Conservation (phyloP, 306 rosid genomes). For the Coriaria nepalensis region DNA sequence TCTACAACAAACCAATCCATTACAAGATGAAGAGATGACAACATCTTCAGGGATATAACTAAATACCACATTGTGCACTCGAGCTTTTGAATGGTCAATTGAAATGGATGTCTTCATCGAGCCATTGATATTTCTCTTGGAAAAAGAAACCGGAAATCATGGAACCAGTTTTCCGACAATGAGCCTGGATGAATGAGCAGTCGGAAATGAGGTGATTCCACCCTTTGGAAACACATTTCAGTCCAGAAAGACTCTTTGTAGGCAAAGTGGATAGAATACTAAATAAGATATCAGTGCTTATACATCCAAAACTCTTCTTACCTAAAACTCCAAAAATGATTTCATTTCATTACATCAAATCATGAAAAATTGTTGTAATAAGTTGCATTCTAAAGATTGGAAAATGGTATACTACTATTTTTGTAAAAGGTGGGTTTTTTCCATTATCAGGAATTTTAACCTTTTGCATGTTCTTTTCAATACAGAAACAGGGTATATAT, state of each 20-base stretch:
- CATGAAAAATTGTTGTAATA: too few relatives aligned
- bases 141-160: conserved; percentile 34
- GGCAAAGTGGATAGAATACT: conserved; percentile 32
- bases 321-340: background rate
- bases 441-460: too few relatives aligned
- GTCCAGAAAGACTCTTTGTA: conserved; percentile 14
- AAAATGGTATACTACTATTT: too few relatives aligned
- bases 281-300: conserved; percentile 19
- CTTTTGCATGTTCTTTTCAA: too few relatives aligned
- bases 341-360: too few relatives aligned
- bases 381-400: too few relatives aligned
- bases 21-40: conserved; percentile 33
- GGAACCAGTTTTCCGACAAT: conserved; percentile 10
- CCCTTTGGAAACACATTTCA: conserved; percentile 30
- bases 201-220: conserved; percentile 30
- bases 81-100: conserved; percentile 4
- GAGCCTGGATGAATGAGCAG: conserved; percentile 30
- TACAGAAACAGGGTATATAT: too few relatives aligned
- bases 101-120: conserved; percentile 28
- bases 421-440: too few relatives aligned
- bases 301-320: conserved; percentile 14
- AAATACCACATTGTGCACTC: conserved; percentile 15
- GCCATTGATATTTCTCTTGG: conserved; percentile 24
- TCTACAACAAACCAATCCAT: conserved; percentile 47
- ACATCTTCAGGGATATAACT: conserved; percentile 43